Evolutionary conservation across 2,329 filamentous ascomycete genomes (phyloP).

Genomic region (Cladobotryum protrusum): DNA sequence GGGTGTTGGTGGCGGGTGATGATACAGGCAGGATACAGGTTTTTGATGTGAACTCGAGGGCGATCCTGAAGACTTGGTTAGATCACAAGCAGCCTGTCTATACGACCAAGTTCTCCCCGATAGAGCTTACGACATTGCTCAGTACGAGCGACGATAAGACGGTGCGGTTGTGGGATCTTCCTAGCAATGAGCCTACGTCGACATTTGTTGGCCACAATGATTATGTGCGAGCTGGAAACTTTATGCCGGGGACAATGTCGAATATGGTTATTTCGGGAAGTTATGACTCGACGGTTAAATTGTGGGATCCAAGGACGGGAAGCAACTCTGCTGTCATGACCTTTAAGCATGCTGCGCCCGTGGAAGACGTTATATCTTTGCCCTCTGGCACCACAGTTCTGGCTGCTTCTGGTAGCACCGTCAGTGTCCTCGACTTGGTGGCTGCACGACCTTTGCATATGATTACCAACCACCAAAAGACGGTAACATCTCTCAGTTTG

Average conservation of each 20-base stretch:
- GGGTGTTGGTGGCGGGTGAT: conserved; percentile 84
- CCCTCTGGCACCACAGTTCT: conserved; percentile 81
- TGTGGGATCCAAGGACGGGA: conserved; percentile 84
- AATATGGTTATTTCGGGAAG: conserved; percentile 81
- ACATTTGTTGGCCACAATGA: conserved; percentile 84
- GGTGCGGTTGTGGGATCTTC: conserved; percentile 89
- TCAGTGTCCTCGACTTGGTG: conserved; percentile 87
- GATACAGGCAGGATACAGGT: conserved; percentile 90
- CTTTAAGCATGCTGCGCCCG: conserved; percentile 86
- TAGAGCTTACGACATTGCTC: conserved; percentile 79
- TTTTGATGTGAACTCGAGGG: conserved; percentile 81
- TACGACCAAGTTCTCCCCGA: conserved; percentile 85
- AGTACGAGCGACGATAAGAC: conserved; percentile 89
- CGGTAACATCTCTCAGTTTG: conserved; percentile 78
- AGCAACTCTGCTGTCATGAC: conserved; percentile 68
- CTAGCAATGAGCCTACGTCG: conserved; percentile 66
- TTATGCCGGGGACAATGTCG: conserved; percentile 68
- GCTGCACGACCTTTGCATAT: conserved; percentile 82
- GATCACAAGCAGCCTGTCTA: conserved; percentile 93
- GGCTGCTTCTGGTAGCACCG: conserved; percentile 75
- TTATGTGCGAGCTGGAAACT: conserved; percentile 83
- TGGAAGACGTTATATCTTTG: conserved; percentile 84
- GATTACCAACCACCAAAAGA: conserved; percentile 95
- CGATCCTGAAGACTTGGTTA: conserved; percentile 92
- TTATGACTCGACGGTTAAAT: conserved; percentile 86